phyloP scores from a whole-genome alignment of 2,329 filamentous ascomycete species.

The Sphaerulina vaccinii region DNA sequence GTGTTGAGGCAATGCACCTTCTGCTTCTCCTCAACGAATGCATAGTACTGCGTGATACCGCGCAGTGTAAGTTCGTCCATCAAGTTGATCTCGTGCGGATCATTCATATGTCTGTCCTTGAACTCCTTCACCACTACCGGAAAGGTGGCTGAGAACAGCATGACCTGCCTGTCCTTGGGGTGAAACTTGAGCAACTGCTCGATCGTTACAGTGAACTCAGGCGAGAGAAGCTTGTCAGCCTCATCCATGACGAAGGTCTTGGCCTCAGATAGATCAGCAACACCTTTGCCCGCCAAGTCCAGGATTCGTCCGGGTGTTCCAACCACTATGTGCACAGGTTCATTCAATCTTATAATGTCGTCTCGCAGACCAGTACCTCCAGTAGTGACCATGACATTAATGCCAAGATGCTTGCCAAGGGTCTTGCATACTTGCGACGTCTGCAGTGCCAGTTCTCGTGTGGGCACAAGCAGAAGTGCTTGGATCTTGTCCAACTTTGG shows the following conservation, averaged over 20 bases:
- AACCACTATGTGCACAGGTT: slow-evolving; percentile 95
- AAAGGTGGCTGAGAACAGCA: slow-evolving; percentile 99
- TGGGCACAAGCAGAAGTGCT: slow-evolving; percentile 92
- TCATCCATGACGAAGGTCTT: slow-evolving; percentile 99
- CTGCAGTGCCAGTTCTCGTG: slow-evolving; percentile 93
- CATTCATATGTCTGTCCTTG: slow-evolving; percentile 95
- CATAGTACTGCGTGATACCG: slow-evolving; percentile 98
- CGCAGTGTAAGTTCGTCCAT: slow-evolving; percentile 99
- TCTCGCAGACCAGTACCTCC: slow-evolving; percentile 93
- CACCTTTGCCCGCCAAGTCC: slow-evolving; percentile 92
- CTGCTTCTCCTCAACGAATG: slow-evolving; percentile 98
- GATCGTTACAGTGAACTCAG: slow-evolving; percentile 95
- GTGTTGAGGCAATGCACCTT: slow-evolving; percentile 99
- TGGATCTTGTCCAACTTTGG: slow-evolving; percentile 95
- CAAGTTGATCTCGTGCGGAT: slow-evolving; percentile 97
- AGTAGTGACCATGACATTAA: slow-evolving; percentile 99
- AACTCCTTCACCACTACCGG: slow-evolving; percentile 96
- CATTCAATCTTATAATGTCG: slow-evolving; percentile 91
- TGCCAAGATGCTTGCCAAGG: slow-evolving; percentile 89
- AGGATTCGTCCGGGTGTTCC: slow-evolving; percentile 95
- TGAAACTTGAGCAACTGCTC: slow-evolving; percentile 94
- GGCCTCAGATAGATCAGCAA: slow-evolving; percentile 93
- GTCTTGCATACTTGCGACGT: slow-evolving; percentile 99
- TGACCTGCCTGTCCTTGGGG: slow-evolving; percentile 95
- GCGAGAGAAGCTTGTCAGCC: slow-evolving; percentile 93